A percentile compares a stretch with the other conserved stretches of the same genome.
These are phyloP conservation scores for Viola odorata DNA, from an alignment of 345 rosid genomes.

Conservation along the genomic window DNA sequence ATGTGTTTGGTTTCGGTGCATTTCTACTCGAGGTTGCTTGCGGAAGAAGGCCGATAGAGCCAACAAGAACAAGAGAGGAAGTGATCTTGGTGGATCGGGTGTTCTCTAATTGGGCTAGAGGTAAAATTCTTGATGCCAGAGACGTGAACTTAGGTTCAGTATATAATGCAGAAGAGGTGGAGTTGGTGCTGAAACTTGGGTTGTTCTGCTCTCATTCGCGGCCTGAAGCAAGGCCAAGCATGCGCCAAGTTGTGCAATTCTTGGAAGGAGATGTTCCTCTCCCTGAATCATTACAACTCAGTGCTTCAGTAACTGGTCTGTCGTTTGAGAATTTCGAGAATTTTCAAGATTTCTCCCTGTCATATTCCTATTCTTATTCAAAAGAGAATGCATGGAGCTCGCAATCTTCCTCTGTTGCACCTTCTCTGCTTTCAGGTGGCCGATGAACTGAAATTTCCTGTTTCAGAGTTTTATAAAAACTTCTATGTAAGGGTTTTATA, in stretches of 20 bases:
- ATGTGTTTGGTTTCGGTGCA: conserved; percentile 3
- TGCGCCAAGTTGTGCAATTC: conserved; percentile 50
- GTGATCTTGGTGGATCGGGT: background rate
- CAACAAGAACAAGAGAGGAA: conserved; percentile 7
- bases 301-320: too few species aligned
- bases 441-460: too few species aligned
- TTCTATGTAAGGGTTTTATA: too few species aligned
- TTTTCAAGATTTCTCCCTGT: too few species aligned
- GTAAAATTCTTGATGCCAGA: conserved; percentile 16
- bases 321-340: too few species aligned
- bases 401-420: too few species aligned
- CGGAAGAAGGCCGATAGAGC: conserved; percentile 5
- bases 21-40: background rate
- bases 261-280: conserved; percentile 38
- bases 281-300: conserved; percentile 18
- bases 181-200: conserved; percentile 52
- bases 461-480: too few species aligned
- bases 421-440: too few species aligned
- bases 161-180: conserved; percentile 36
- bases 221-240: conserved; percentile 46
- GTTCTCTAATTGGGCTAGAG: conserved; percentile 4
- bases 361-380: too few species aligned
- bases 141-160: conserved; percentile 32
- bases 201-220: conserved; percentile 47
- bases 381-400: too few species aligned